Evolutionary conservation across 2,329 filamentous ascomycete genomes (phyloP).

Genomic region (Pestalotiopsis sp.): DNA sequence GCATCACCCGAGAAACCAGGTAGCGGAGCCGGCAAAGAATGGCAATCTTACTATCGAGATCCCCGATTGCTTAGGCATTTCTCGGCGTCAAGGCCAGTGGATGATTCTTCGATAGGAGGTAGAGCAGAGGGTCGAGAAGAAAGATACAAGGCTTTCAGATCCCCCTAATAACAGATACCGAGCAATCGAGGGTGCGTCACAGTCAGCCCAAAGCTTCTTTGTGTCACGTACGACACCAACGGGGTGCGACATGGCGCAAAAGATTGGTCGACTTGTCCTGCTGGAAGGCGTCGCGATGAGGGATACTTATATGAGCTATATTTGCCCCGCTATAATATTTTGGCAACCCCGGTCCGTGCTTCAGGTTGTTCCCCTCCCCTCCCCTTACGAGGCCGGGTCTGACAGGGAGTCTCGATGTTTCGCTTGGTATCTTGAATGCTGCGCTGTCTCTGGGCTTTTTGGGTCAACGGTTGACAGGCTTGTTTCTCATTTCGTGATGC

Average conservation of each 20-base stretch:
- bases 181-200: background rate
- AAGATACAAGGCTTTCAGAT: background rate
- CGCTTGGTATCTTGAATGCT: background rate
- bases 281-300: background rate
- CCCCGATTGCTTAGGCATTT: background rate
- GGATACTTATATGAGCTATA: background rate
- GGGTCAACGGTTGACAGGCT: background rate
- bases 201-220: background rate
- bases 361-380: background rate
- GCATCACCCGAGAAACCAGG: background rate
- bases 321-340: background rate
- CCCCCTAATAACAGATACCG: background rate
- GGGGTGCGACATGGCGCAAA: background rate
- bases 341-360: background rate
- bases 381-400: background rate
- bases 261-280: background rate
- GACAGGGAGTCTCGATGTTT: background rate
- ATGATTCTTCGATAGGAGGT: background rate
- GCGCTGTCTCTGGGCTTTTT: background rate
- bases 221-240: background rate
- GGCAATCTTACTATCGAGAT: background rate
- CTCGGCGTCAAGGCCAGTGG: background rate
- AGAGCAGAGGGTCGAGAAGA: background rate
- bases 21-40: background rate
- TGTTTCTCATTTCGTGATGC: slow-evolving; percentile 3